phyloP scores from a whole-genome alignment of 1,284 basidiomycete species.

The Ganoderma resinaceum region DNA sequence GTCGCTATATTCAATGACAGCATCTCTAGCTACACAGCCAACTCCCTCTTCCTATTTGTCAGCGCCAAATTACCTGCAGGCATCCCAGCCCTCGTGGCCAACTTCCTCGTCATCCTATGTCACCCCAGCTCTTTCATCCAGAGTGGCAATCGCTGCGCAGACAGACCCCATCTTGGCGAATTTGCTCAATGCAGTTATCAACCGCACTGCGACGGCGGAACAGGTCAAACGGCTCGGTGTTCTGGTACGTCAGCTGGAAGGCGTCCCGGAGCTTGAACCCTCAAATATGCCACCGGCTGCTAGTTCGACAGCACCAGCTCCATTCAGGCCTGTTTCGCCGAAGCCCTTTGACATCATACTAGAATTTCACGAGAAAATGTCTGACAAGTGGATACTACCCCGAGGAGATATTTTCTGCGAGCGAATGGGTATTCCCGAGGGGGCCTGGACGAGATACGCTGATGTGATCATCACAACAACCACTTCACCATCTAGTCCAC shows the following conservation, averaged over 20 bases:
- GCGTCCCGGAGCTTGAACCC: constrained; percentile 19
- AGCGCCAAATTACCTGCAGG: constrained; percentile 20
- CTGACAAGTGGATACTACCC: constrained; percentile 71
- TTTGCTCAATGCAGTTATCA: constrained; percentile 65
- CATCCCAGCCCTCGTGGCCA: constrained; percentile 48
- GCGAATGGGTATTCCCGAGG: constrained; percentile 35
- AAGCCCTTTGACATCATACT: constrained; percentile 67
- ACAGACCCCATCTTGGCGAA: constrained; percentile 69
- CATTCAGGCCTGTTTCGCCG: constrained; percentile 17
- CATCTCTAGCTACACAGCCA: constrained; percentile 2
- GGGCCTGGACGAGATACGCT: constrained; percentile 21
- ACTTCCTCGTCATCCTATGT: constrained; percentile 50
- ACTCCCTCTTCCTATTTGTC: neutral
- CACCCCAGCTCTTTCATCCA: constrained; percentile 61
- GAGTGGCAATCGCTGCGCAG: constrained; percentile 69
- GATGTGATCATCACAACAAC: constrained; percentile 30
- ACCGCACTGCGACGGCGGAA: constrained; percentile 62
- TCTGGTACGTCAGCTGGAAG: constrained; percentile 64
- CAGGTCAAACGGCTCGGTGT: constrained; percentile 70
- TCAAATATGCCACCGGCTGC: constrained; percentile 8
- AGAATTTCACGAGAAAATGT: constrained; percentile 67
- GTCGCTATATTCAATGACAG: neutral
- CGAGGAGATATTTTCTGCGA: constrained; percentile 60
- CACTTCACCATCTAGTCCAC: constrained; percentile 28
- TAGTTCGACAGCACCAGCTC: constrained; percentile 33